These are phyloP conservation scores for Pilatotrama ljubarskyi DNA, from an alignment of 768 basidiomycete species.

Conservation along the genomic window DNA sequence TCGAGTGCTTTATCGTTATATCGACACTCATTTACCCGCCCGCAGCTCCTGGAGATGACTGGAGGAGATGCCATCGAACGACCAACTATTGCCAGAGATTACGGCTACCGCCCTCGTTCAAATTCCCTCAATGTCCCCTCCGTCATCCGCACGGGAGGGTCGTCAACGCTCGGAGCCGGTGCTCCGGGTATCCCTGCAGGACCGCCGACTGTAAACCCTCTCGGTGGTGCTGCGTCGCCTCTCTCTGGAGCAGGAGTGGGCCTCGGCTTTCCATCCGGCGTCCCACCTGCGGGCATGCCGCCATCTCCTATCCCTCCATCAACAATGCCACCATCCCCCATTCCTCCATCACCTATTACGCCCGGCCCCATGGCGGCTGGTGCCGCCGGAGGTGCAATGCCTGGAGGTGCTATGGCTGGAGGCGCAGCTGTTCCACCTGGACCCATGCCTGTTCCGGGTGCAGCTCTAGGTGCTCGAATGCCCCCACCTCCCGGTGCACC, in stretches of 20 bases:
- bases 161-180: slow-evolving; percentile 2
- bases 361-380: neutral
- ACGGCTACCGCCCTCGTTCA: slow-evolving; percentile 5
- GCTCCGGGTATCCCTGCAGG: neutral
- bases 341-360: neutral
- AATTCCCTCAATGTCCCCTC: slow-evolving; percentile 4
- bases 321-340: neutral
- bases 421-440: neutral
- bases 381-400: neutral
- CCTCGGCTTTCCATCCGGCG: neutral
- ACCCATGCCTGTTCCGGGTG: neutral
- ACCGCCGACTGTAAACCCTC: neutral
- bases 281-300: neutral
- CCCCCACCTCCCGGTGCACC: neutral
- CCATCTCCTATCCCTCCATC: neutral
- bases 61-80: neutral
- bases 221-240: neutral
- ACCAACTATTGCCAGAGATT: neutral
- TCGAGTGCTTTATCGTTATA: neutral
- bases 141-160: slow-evolving; percentile 7
- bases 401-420: neutral
- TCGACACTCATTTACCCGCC: no score
- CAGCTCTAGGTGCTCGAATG: neutral
- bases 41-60: neutral
- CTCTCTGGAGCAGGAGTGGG: neutral